A percentile compares a stretch with the other conserved stretches of the same genome.
Conservation (phyloP, 345 rosid species). For the Corymbia maculata region DNA sequence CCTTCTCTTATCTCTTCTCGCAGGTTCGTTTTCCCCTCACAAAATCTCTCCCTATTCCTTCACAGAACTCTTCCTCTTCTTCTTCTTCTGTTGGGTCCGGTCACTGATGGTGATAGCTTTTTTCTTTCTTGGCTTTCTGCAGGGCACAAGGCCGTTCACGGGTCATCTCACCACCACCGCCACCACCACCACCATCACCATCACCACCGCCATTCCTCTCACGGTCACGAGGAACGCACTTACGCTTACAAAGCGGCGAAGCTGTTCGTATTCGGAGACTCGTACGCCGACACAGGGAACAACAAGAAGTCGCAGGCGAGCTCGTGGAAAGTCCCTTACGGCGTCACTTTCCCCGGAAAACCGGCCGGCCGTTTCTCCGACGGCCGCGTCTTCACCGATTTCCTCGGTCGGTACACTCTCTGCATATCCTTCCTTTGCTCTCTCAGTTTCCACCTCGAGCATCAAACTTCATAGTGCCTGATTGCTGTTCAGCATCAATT, state of each 20-base stretch:
- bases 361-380: slow-evolving; percentile 62
- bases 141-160: neutral
- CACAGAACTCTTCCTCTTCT: neutral
- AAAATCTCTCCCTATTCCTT: neutral
- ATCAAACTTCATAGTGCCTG: neutral
- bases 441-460: neutral
- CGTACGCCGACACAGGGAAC: slow-evolving; percentile 62
- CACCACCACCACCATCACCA: neutral
- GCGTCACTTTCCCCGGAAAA: slow-evolving; percentile 49
- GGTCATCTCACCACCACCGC: neutral
- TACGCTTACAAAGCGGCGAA: slow-evolving; percentile 18
- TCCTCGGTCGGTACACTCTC: slow-evolving; percentile 14
- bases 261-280: slow-evolving; percentile 67
- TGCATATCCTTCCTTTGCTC: neutral
- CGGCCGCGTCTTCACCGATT: slow-evolving; percentile 54
- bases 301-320: neutral
- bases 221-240: neutral
- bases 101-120: neutral
- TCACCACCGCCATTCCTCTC: neutral
- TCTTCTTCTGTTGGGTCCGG: neutral
- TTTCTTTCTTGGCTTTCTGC: neutral
- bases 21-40: neutral
- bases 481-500: neutral
- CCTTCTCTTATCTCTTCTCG: neutral
- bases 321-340: slow-evolving; percentile 59